phyloP scores from a whole-genome alignment of 805 yeast genomes.

The Wickerhamiella azymoides region DNA sequence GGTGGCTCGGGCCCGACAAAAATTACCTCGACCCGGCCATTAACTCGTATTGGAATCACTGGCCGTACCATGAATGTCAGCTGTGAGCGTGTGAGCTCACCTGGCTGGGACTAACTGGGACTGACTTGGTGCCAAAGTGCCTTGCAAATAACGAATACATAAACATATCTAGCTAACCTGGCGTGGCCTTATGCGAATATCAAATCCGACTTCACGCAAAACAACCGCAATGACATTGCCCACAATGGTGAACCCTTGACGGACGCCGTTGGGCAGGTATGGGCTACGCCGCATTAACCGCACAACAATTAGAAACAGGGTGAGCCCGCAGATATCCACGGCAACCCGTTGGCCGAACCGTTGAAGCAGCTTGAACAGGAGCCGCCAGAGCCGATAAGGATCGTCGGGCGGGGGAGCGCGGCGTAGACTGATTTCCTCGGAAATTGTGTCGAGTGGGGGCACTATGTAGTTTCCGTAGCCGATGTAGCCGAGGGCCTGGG shows the following conservation, averaged over 20 bases:
- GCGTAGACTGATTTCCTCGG: conserved; percentile 16
- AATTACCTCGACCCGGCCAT: background rate
- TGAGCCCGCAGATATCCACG: conserved; percentile 11
- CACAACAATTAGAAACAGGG: conserved; percentile 12
- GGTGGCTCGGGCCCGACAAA: background rate
- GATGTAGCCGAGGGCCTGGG: background rate
- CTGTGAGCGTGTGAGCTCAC: too few species aligned
- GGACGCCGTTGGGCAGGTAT: conserved; percentile 12
- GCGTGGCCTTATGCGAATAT: conserved; percentile 7
- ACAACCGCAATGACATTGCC: conserved; percentile 16
- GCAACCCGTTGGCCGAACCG: conserved; percentile 9
- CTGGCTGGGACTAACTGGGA: too few species aligned
- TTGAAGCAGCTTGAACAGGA: background rate
- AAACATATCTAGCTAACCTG: too few species aligned
- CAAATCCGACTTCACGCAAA: conserved; percentile 18
- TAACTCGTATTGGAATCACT: conserved; percentile 1
- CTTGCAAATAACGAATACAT: too few species aligned
- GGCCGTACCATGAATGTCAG: background rate
- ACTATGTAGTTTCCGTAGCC: conserved; percentile 19
- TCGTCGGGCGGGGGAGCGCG: background rate
- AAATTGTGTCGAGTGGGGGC: conserved; percentile 20
- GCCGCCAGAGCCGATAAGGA: background rate
- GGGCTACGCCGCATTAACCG: conserved; percentile 15
- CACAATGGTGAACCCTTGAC: conserved; percentile 9
- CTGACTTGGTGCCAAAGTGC: too few species aligned